Base-by-base conservation (phyloP, 2,329 filamentous ascomycete species). In the Waltergamsia citrina region DNA sequence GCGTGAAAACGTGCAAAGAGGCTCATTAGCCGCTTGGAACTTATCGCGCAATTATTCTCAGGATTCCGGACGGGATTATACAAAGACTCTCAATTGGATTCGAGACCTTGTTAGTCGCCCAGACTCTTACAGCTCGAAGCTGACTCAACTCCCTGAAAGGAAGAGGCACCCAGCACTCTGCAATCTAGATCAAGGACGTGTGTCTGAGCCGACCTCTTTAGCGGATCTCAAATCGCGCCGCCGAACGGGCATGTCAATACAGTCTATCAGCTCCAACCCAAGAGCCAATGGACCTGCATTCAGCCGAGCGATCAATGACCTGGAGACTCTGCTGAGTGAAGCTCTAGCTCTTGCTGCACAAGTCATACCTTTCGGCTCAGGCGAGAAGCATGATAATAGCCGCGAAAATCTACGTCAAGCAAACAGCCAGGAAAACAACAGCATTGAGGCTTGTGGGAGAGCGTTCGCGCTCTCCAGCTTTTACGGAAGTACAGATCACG, bases 281-380 rank as follows among this genome's bases (percentile, higher is more conserved):
- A 45, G 34, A 7, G 39, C 54, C 21, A 50, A 56, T 25, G 43
- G 45, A 3, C 21, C 40, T 17, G 36, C 39, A 7, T 60, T 66
- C 39, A 55, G 53, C 28, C 51, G 44, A 6, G 54, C 59, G 3
- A 50, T 66, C 23, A 50, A 49, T 23, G 59, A 69, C 37, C 49
- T 71, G 18, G 65, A 71, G 38, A 51, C 57, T 17, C 56, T 71
- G 14, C 44, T 71, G 6, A 58, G 52, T 21, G 65, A 71, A 44
- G 64, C 65, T 9, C 43, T 69, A 7, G 47, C 54, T 3, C 47
- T 70, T 27, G 65, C 63, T 9, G 53, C 59, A 14, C 54, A 63
- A 33, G 58, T 53, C 9, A 51, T 59, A 5, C 54, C 59, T 21
- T 47, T n/a, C n/a, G n/a, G n/a, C n/a, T n/a, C n/a, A n/a, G n/a